phyloP scores from a whole-genome alignment of 768 basidiomycete species.

The Termitomyces sp. region DNA sequence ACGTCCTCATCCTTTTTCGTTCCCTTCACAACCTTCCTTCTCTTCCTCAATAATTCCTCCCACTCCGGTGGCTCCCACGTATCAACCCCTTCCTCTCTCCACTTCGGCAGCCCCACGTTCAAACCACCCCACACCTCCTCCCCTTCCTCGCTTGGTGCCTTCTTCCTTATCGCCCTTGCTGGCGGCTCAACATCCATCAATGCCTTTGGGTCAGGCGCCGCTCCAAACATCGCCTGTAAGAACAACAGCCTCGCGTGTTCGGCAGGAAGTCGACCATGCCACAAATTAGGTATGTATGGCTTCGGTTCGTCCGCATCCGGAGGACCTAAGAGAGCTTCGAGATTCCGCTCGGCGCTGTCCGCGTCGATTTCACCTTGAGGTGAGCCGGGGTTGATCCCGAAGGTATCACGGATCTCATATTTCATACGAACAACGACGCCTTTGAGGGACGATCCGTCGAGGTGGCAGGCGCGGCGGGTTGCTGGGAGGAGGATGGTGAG shows the following conservation, averaged over 20 bases:
- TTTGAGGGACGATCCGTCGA: constrained; percentile 43
- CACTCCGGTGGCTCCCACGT: constrained; percentile 4
- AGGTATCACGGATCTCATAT: constrained; percentile 4
- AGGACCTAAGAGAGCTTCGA: neutral
- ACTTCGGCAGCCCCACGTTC: constrained; percentile 6
- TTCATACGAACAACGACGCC: constrained; percentile 43
- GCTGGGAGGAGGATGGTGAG: constrained; percentile 59
- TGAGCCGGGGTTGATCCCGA: neutral
- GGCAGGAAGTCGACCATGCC: constrained; percentile 15
- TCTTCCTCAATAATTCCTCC: constrained; percentile 3
- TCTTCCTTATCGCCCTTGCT: constrained; percentile 10
- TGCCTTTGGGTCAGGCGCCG: constrained; percentile 25
- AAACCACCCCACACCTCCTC: constrained; percentile 6
- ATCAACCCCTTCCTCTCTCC: constrained; percentile 6
- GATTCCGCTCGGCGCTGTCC: neutral
- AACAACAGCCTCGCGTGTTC: constrained; percentile 34
- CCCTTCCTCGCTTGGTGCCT: neutral
- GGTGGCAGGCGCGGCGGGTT: constrained; percentile 45
- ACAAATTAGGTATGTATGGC: constrained; percentile 16
- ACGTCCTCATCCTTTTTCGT: neutral
- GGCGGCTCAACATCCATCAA: constrained; percentile 31
- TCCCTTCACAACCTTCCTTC: constrained; percentile 2
- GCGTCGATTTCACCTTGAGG: neutral
- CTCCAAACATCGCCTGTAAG: constrained; percentile 49
- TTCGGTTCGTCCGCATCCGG: neutral